Conservation (phyloP, 1,139 yeast genomes). For the Hemisphaericaspora xylanilytica region DNA sequence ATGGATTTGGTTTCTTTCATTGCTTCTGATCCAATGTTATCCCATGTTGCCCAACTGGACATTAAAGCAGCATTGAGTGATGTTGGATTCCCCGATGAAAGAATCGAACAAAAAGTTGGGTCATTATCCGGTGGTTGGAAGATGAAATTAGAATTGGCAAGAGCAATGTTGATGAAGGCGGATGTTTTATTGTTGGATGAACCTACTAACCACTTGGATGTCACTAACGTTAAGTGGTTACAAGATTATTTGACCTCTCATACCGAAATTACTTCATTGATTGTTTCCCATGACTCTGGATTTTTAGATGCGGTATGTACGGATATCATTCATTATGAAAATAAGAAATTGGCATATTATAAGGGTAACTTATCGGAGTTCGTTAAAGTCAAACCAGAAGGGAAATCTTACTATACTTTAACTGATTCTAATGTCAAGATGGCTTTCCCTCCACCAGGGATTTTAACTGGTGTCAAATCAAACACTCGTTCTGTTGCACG, state of each 20-base stretch:
- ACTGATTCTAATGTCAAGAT: constrained; percentile 91
- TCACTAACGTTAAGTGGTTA: constrained; percentile 98
- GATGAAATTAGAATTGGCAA: constrained; percentile 98
- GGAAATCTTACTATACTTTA: constrained; percentile 93
- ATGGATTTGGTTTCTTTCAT: constrained; percentile 85
- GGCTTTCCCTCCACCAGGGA: constrained; percentile 99
- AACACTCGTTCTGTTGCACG: constrained; percentile 94
- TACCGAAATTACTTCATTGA: constrained; percentile 94
- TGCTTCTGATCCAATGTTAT: constrained; percentile 84
- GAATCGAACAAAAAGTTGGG: constrained; percentile 87
- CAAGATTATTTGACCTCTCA: constrained; percentile 95
- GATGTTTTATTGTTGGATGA: constrained; percentile 97
- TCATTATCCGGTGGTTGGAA: constrained; percentile 99
- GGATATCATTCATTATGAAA: constrained; percentile 94
- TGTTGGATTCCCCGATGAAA: constrained; percentile 90
- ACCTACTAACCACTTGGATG: constrained; percentile 99
- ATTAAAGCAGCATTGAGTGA: constrained; percentile 72
- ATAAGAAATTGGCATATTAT: constrained; percentile 90
- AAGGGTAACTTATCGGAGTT: constrained; percentile 94
- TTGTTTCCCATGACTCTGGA: constrained; percentile 98
- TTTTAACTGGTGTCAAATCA: constrained; percentile 92
- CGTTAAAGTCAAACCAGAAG: constrained; percentile 91
- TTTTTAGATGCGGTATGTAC: constrained; percentile 95
- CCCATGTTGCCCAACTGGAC: constrained; percentile 58
- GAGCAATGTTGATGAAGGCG: constrained; percentile 98